A percentile compares a stretch with the other conserved stretches of the same genome.
These are phyloP conservation scores for Basidiobolus meristosporus DNA, from an alignment of 371 early-diverging fungal genomes.

Conservation along the genomic window DNA sequence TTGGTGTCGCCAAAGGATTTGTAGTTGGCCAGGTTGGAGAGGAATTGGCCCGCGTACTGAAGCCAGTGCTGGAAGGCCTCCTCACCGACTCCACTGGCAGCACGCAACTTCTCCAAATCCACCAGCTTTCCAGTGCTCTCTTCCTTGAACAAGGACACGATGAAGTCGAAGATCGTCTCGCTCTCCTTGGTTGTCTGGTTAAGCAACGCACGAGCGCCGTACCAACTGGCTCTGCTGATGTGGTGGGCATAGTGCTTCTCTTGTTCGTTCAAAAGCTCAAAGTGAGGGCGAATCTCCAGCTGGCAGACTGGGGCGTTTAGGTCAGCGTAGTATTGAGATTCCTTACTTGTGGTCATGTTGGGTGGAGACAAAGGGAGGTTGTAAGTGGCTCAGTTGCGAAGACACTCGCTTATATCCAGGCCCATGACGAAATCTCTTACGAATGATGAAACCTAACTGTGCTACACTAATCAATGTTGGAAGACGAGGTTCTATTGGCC, in stretches of 20 bases:
- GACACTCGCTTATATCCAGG: too few species aligned
- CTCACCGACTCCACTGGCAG: constrained; percentile 15
- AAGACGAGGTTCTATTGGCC: too few species aligned
- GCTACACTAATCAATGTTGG: too few species aligned
- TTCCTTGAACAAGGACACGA: constrained; percentile 9
- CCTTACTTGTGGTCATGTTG: neutral
- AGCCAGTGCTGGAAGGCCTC: constrained; percentile 26
- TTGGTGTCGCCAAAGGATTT: constrained; percentile 40
- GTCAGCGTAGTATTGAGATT: constrained; percentile 18
- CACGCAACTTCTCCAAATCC: constrained; percentile 7
- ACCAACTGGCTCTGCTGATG: constrained; percentile 32
- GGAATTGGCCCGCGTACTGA: constrained; percentile 25
- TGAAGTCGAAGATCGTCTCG: constrained; percentile 15
- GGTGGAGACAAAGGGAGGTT: neutral
- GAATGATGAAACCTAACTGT: too few species aligned
- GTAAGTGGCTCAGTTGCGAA: too few species aligned
- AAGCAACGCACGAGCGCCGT: constrained; percentile 22
- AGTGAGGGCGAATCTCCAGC: constrained; percentile 26
- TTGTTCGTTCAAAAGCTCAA: constrained; percentile 18
- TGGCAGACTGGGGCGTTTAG: constrained; percentile 17
- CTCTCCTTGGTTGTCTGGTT: constrained; percentile 19
- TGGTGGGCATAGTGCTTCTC: constrained; percentile 36
- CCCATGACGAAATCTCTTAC: too few species aligned
- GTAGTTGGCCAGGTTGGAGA: constrained; percentile 32
- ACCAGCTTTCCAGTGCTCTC: constrained; percentile 6